These are phyloP conservation scores for Mesembryanthemum crystallinum DNA, from an alignment of 148 eudicot genomes.

Conservation along the genomic window DNA sequence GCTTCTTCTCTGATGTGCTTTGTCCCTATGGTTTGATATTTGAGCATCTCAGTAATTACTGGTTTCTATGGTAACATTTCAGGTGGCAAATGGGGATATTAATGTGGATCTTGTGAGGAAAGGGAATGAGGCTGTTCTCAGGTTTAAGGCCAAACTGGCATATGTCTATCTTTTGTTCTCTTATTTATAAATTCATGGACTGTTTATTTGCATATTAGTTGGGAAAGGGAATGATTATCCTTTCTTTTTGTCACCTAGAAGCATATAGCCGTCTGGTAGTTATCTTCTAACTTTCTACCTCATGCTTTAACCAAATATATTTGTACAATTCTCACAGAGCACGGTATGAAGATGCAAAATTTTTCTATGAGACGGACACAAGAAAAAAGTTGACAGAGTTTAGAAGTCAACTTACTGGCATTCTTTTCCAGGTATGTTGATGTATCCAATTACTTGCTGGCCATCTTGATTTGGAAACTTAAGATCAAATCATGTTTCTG, in stretches of 20 bases:
- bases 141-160: conserved; percentile 34
- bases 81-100: conserved; percentile 98
- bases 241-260: not conserved
- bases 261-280: not conserved
- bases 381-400: conserved; percentile 77
- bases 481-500: not conserved
- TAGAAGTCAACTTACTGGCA: conserved; percentile 74
- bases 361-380: conserved; percentile 87
- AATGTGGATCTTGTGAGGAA: conserved; percentile 67
- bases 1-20: conserved; percentile 12
- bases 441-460: not conserved
- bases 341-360: conserved; percentile 98
- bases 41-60: not conserved
- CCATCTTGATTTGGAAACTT: not conserved
- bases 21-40: not conserved
- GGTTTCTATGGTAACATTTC: conserved; percentile 15
- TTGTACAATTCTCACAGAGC: conserved; percentile 54
- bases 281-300: not conserved
- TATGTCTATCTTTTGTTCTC: not conserved
- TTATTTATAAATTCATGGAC: not conserved
- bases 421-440: conserved; percentile 90
- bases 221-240: not conserved
- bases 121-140: conserved; percentile 99
- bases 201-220: not conserved
- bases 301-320: not conserved